These are phyloP conservation scores for Ophiostoma piceae DNA, from an alignment of 2,329 filamentous ascomycete species.

Conservation along the genomic window DNA sequence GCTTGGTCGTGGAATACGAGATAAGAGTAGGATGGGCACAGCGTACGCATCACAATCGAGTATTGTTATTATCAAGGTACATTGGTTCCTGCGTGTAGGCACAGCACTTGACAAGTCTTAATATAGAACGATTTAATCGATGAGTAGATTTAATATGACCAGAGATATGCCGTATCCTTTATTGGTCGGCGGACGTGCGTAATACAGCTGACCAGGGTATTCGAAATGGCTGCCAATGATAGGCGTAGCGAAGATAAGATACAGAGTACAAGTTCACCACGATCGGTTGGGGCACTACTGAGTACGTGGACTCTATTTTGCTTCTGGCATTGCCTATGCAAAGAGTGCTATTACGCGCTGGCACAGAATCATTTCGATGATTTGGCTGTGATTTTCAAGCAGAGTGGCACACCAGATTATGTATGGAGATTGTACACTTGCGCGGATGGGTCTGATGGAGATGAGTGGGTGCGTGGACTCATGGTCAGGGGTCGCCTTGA, in stretches of 20 bases:
- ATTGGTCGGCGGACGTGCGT: neutral
- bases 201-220: neutral
- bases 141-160: neutral
- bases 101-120: neutral
- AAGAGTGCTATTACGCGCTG: neutral
- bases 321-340: neutral
- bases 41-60: neutral
- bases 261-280: neutral
- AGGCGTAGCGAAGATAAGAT: neutral
- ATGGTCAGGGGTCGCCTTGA: neutral
- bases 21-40: neutral
- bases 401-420: neutral
- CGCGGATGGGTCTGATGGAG: neutral
- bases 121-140: neutral
- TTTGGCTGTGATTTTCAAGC: neutral
- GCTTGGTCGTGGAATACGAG: neutral
- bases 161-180: neutral
- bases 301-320: neutral
- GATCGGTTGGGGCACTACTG: neutral
- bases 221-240: neutral
- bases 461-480: neutral
- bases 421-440: neutral
- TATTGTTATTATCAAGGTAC: neutral
- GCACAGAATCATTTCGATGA: neutral
- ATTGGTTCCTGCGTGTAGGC: neutral